phyloP scores from a whole-genome alignment of 2,329 filamentous ascomycete genomes.

The Rhinocladiella similis region DNA sequence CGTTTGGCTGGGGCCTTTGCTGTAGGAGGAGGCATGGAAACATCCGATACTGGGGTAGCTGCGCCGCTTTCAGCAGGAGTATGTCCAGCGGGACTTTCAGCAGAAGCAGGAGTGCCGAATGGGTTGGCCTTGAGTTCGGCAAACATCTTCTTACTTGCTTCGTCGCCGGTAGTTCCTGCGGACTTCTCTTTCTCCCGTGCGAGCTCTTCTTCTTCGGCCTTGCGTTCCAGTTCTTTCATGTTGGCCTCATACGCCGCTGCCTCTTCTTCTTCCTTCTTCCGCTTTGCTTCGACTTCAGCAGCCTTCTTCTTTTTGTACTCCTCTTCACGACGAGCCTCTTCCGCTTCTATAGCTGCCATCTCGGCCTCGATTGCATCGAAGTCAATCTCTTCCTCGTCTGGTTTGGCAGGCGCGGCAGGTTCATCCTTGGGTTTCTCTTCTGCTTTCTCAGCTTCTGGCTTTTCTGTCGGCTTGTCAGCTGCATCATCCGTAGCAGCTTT shows the following conservation, averaged over 20 bases:
- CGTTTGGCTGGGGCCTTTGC: slow-evolving; percentile 63
- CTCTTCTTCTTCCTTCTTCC: slow-evolving; percentile 48
- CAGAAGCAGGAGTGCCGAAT: slow-evolving; percentile 32
- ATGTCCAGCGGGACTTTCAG: slow-evolving; percentile 32
- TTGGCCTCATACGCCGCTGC: slow-evolving; percentile 45
- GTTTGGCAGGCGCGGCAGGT: slow-evolving; percentile 28
- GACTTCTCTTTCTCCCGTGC: slow-evolving; percentile 44
- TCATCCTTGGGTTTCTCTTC: slow-evolving; percentile 9
- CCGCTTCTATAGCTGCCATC: slow-evolving; percentile 47
- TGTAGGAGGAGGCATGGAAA: slow-evolving; percentile 48
- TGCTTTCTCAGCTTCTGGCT: slow-evolving; percentile 37
- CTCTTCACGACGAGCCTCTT: slow-evolving; percentile 46
- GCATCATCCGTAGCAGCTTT: slow-evolving; percentile 44
- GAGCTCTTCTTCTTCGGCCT: slow-evolving; percentile 49
- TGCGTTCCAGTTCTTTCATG: slow-evolving; percentile 50
- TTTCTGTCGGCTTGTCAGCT: slow-evolving; percentile 43
- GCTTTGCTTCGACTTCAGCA: slow-evolving; percentile 63
- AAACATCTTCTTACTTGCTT: slow-evolving; percentile 41
- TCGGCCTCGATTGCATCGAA: slow-evolving; percentile 49
- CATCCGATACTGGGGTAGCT: slow-evolving; percentile 48
- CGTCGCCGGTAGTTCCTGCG: slow-evolving; percentile 33
- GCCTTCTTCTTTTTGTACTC: slow-evolving; percentile 70
- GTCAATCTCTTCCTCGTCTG: slow-evolving; percentile 44
- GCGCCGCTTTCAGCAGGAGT: slow-evolving; percentile 47
- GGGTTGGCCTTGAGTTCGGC: slow-evolving; percentile 46